phyloP scores from a whole-genome alignment of 805 yeast genomes.

The Tetrapisispora phaffii region DNA sequence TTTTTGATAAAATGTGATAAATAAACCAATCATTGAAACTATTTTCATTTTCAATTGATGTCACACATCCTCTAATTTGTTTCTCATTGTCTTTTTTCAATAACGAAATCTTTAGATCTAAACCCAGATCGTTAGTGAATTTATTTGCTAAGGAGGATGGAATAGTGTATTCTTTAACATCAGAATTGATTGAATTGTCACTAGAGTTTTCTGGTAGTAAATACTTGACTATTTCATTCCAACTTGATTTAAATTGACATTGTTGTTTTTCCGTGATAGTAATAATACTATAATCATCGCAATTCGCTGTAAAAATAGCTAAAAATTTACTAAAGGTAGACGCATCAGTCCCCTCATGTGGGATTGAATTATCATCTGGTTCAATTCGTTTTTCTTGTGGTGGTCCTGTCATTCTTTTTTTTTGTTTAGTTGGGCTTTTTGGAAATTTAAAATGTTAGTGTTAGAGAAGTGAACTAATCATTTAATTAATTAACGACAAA shows the following conservation, averaged over 20 bases:
- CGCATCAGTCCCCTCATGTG: constrained; percentile 14
- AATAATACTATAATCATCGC: constrained; percentile 8
- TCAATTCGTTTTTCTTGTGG: background rate
- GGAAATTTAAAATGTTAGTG: too few species aligned
- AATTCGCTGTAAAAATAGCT: constrained; percentile 31
- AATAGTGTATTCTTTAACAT: constrained; percentile 15
- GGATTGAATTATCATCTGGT: constrained; percentile 11
- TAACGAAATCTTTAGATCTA: constrained; percentile 29
- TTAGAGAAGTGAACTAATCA: too few species aligned
- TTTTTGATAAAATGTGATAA: constrained; percentile 29
- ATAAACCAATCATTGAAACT: constrained; percentile 32
- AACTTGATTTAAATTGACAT: constrained; percentile 22
- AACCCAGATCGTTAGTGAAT: constrained; percentile 13
- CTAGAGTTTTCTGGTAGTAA: constrained; percentile 6
- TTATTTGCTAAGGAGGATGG: constrained; percentile 11
- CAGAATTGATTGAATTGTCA: constrained; percentile 5
- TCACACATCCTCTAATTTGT: constrained; percentile 33
- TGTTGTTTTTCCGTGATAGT: constrained; percentile 27
- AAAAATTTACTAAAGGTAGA: constrained; percentile 34
- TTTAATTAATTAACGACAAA: too few species aligned
- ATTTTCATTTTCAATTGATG: constrained; percentile 27
- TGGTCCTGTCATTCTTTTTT: background rate
- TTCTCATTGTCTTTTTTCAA: constrained; percentile 21
- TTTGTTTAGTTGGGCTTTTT: background rate
- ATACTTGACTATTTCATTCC: constrained; percentile 18